phyloP scores from a whole-genome alignment of 2,329 filamentous ascomycete species.

The Catunica adiposa region DNA sequence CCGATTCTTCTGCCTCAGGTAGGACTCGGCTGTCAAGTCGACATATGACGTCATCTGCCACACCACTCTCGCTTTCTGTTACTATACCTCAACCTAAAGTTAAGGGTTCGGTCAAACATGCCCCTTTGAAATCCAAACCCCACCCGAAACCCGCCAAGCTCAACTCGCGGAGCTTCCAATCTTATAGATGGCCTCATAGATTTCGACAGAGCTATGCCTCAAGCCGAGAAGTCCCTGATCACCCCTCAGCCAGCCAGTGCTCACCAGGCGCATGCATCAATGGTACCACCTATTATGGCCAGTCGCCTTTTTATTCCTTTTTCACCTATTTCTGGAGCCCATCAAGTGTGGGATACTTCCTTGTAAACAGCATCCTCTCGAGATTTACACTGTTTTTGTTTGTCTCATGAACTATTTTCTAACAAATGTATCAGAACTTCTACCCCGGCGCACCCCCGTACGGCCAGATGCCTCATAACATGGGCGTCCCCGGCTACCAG shows the following conservation, averaged over 20 bases:
- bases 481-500: conserved; percentile 25
- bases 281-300: background rate
- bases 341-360: background rate
- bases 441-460: background rate
- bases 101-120: no score
- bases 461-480: background rate
- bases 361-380: background rate
- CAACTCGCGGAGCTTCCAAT: no score
- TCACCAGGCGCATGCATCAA: background rate
- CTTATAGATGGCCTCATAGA: no score
- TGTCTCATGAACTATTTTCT: background rate
- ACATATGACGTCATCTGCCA: no score
- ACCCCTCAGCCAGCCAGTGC: background rate
- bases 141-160: no score
- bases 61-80: no score
- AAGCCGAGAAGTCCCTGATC: background rate
- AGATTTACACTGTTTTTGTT: background rate
- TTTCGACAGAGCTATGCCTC: no score
- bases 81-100: no score
- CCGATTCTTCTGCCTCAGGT: no score
- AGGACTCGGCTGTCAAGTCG: no score
- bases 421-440: background rate
- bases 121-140: no score
- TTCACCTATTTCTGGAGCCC: background rate
- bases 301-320: background rate